Conservation (phyloP, 805 yeast genomes). For the Myxozyma kluyveri region DNA sequence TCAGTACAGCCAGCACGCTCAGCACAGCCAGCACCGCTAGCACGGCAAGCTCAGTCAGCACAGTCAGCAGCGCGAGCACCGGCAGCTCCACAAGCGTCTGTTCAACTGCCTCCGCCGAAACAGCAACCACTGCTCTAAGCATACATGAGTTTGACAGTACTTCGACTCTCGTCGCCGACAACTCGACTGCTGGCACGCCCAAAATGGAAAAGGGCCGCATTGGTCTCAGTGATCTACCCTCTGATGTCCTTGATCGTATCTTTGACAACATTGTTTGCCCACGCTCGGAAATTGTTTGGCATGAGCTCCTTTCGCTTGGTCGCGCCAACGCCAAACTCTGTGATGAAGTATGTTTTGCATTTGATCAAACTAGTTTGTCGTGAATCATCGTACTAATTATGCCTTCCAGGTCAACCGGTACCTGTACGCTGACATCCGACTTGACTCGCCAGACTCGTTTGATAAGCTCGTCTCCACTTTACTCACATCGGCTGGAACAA, state of each 20-base stretch:
- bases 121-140: not conserved
- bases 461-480: conserved; percentile 28
- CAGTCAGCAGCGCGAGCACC: too few relatives aligned
- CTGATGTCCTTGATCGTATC: conserved; percentile 15
- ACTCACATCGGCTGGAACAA: conserved; percentile 20
- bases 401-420: conserved; percentile 22
- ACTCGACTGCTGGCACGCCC: too few relatives aligned
- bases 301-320: conserved; percentile 17
- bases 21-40: too few relatives aligned
- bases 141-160: not conserved
- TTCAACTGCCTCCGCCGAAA: conserved; percentile 1
- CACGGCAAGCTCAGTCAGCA: too few relatives aligned
- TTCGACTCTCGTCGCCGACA: too few relatives aligned
- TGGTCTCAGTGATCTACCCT: conserved; percentile 12
- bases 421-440: conserved; percentile 17
- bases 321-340: conserved; percentile 19
- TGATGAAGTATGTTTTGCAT: conserved; percentile 10
- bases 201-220: too few relatives aligned
- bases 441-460: conserved; percentile 15
- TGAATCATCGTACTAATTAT: not conserved
- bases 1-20: too few relatives aligned
- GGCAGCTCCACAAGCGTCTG: not conserved
- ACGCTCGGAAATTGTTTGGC: conserved; percentile 5
- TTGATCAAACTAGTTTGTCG: not conserved
- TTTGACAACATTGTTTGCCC: conserved; percentile 14